These are phyloP conservation scores for Solanum pinnatisectum DNA, from an alignment of 257 asterid genomes.

Conservation along the genomic window DNA sequence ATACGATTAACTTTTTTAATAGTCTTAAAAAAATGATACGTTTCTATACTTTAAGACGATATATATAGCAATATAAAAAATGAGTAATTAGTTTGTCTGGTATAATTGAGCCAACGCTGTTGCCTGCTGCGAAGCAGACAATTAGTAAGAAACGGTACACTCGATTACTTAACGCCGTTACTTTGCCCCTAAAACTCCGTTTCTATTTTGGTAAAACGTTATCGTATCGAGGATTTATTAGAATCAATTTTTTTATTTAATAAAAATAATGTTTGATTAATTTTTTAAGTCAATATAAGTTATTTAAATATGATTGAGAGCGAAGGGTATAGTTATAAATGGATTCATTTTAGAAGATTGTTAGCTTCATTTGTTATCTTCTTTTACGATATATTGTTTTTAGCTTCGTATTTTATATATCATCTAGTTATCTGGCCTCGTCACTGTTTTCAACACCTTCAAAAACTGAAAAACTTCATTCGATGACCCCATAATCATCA, in stretches of 20 bases:
- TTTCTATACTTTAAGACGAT: no score
- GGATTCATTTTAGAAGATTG: neutral
- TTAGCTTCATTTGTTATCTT: neutral
- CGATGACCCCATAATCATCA: no score
- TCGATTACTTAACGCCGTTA: neutral
- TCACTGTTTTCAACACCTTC: no score
- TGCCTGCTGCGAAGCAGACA: conserved; percentile 55
- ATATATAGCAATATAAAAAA: neutral
- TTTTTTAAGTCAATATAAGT: neutral
- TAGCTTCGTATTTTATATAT: no score
- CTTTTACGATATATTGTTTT: no score
- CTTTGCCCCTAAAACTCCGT: neutral
- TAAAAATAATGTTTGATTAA: neutral
- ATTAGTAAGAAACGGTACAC: conserved; percentile 20
- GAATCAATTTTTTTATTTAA: no score
- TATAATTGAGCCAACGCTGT: conserved; percentile 42
- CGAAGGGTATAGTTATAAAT: neutral
- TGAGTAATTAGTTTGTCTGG: conserved; percentile 28
- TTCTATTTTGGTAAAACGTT: neutral
- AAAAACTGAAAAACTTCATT: no score
- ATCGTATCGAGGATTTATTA: no score
- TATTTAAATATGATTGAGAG: neutral
- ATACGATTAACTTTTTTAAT: no score
- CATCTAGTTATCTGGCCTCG: no score
- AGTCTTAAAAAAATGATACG: no score